phyloP scores from a whole-genome alignment of 2,329 filamentous ascomycete species.

The Akanthomyces dipterigenus region DNA sequence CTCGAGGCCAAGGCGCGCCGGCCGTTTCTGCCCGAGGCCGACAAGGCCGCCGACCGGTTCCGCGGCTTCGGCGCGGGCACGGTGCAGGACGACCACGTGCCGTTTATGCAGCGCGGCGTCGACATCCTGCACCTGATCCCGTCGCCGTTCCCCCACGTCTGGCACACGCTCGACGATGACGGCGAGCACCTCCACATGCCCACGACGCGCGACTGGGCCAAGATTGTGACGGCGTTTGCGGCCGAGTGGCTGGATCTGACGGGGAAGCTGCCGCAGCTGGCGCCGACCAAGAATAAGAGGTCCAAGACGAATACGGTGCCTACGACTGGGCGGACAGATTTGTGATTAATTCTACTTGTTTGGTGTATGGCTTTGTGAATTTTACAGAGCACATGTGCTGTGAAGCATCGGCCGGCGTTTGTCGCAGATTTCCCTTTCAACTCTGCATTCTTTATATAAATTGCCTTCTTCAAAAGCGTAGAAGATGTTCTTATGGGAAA shows the following conservation, averaged over 20 bases:
- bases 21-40: conserved; percentile 59
- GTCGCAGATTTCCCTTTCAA: not conserved
- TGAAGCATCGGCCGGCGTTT: conserved; percentile 4
- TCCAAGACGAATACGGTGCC: conserved; percentile 18
- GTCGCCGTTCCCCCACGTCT: conserved; percentile 70
- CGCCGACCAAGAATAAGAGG: conserved; percentile 19
- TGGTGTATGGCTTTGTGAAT: not conserved
- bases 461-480: not conserved
- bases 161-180: conserved; percentile 82
- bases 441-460: not conserved
- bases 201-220: conserved; percentile 81
- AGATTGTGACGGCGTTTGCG: conserved; percentile 74
- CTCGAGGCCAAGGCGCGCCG: conserved; percentile 51
- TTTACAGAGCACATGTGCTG: not conserved
- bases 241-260: conserved; percentile 86
- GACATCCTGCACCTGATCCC: conserved; percentile 88
- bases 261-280: conserved; percentile 26
- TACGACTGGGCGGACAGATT: conserved; percentile 27
- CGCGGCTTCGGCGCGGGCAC: conserved; percentile 29
- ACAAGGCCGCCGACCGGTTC: conserved; percentile 46
- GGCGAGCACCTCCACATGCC: conserved; percentile 74
- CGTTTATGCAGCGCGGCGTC: conserved; percentile 81
- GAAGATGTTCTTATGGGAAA: no score
- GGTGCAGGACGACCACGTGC: conserved; percentile 83
- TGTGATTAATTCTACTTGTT: conserved; percentile 18